Base-by-base conservation (phyloP, 75 land plant genomes). In the Adiantum capillusveneris region DNA sequence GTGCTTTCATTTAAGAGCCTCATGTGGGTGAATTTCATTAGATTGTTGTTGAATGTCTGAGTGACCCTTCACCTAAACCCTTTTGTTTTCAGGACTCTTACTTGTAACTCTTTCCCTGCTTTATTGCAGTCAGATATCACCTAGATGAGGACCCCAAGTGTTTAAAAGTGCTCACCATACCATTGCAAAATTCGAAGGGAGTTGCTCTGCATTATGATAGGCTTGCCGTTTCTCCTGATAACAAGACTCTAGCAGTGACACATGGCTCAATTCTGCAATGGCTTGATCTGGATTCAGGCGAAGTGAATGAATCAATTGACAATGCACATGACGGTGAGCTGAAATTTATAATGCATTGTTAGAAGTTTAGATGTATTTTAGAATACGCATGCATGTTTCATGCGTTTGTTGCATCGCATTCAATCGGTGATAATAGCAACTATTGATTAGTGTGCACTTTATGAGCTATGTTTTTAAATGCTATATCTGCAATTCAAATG, bases 131-230 rank as follows among this genome's bases (percentile, higher is more conserved):
- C 44, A 79, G 99, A 36, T 95, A 95, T 68, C 96, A 86, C 70
- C 65, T 95, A 27, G 88, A 95, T 74, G 99, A 95, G 76, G 99
- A 95, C 64, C 96, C 99, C 45, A 95, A 95, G 68, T 84, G 90
- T 21, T 22, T 95, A 70, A 95, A 86, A 72, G 82, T 84, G 44
- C 77, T 90, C 42, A 75, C 78, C 17, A 86, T 95, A 52, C 98
- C 96, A 41, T 73, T 78, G 44, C 67, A 60, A 29, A 87, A 89
- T 69, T 56, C 80, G 24, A 83, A 64, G 60, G 97, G 94, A 2
- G 31, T 64, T 42, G 56, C 74, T 54, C 65, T 77, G 65, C 81
- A 70, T 37, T 86, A 81, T 77, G 99, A 95, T 63, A 84, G 78
- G 29, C 66, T 95, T n/a, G 70, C 80, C 46, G 50, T 95, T 25